These are phyloP conservation scores for Claviceps maximensis DNA, from an alignment of 2,329 filamentous ascomycete genomes.

Conservation along the genomic window DNA sequence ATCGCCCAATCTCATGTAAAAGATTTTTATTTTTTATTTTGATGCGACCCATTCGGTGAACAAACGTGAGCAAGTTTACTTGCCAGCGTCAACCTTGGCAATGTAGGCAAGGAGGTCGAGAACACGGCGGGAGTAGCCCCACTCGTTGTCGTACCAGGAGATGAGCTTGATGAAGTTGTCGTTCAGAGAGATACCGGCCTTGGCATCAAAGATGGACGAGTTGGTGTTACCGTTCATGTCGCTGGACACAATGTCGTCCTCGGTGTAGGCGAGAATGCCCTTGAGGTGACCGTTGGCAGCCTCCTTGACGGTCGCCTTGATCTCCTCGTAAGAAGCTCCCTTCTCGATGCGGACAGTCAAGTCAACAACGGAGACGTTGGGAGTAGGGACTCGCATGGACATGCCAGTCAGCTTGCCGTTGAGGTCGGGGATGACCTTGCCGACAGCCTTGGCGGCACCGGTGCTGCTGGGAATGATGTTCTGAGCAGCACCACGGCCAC, in stretches of 20 bases:
- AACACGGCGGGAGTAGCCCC: slow-evolving; percentile 96
- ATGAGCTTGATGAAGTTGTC: slow-evolving; percentile 98
- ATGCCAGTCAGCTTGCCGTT: slow-evolving; percentile 99
- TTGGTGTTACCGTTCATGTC: slow-evolving; percentile 85
- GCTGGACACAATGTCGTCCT: slow-evolving; percentile 90
- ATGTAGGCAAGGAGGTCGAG: slow-evolving; percentile 70
- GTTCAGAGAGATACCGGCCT: slow-evolving; percentile 98
- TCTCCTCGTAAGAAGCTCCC: slow-evolving; percentile 73
- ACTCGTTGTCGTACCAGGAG: slow-evolving; percentile 99
- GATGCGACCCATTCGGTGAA: not conserved
- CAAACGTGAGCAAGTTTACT: slow-evolving; percentile 23
- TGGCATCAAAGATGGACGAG: slow-evolving; percentile 98
- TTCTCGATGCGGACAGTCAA: slow-evolving; percentile 91
- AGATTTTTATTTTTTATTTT: not conserved
- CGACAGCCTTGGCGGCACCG: slow-evolving; percentile 98
- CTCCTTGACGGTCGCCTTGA: slow-evolving; percentile 85
- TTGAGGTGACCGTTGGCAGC: slow-evolving; percentile 74
- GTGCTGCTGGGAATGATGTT: slow-evolving; percentile 99
- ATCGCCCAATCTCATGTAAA: not conserved
- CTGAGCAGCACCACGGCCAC: slow-evolving; percentile 95
- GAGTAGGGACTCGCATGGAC: slow-evolving; percentile 96
- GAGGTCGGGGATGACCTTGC: slow-evolving; percentile 95
- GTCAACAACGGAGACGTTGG: slow-evolving; percentile 99
- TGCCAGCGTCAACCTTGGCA: slow-evolving; percentile 57
- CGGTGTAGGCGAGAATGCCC: slow-evolving; percentile 87